Evolutionary conservation across 129 eudicot genomes (phyloP), one percentile per base, ranked within the genome.

Genomic region (Apium graveolens): DNA sequence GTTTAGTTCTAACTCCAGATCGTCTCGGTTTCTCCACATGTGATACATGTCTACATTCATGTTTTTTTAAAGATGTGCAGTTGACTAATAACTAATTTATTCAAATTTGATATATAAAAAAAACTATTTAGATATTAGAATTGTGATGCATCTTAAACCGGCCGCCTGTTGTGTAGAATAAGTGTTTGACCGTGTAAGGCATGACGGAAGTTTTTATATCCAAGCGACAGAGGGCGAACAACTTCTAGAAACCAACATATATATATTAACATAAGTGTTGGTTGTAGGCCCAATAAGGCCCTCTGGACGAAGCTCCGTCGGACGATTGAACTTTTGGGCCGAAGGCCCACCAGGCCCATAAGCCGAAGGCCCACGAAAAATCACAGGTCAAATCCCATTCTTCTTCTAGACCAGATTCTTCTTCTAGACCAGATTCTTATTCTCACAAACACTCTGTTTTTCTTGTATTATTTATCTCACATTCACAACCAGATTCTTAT

Each of bases 51-150:
- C 34, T 46, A 49, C 49, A 60, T 60, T 60, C 68, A 60, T 60
- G 68, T 43, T 74, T 43, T 42, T 43, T 13, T 44, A 38, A 72
- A 41, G 29, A 72, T 44, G 60, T 14, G 17, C 41, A 44, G 77
- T 74, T 44, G 77, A 49, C 31, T 44, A 74, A 11, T 43, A 60
- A 60, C 68, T 60, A 60, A 26, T 60, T 44, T 74, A 74, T 74
- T 44, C 60, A 44, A 44, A 44, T 44, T 73, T 73, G 57, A 43
- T 55, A 32, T 73, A 35, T 43, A 43, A 43, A 45, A 57, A 6
- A 21, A n/a, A n/a, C n/a, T n/a, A 24, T 7, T 7, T 55, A 55
- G 12, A 57, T n/a, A 24, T 24, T 18, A 57, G 16, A 57, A 57
- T n/a, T 60, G 16, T 60, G 68, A 60, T 60, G 68, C 12, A 60